phyloP scores from a whole-genome alignment of 1,284 basidiomycete genomes.

The Austropuccinia psidii region DNA sequence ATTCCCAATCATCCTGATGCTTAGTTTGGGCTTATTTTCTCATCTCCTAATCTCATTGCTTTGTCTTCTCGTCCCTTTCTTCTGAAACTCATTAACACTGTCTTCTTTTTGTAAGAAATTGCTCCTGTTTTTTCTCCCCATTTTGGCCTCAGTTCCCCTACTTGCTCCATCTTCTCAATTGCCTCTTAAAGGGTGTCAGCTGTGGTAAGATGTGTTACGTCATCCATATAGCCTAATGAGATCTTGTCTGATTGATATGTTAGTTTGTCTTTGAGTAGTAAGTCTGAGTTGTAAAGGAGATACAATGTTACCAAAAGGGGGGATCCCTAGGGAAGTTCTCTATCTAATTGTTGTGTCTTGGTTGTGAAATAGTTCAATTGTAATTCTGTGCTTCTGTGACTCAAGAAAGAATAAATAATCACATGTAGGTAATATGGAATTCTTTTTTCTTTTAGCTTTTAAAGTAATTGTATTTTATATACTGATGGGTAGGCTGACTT shows the following conservation, averaged over 20 bases:
- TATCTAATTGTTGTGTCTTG: not conserved
- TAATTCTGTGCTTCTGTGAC: not conserved
- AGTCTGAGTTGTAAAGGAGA: conserved; percentile 4
- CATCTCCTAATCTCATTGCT: not conserved
- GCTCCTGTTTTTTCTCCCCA: conserved; percentile 3
- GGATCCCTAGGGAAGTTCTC: conserved; percentile 11
- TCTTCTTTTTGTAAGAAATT: conserved; percentile 16
- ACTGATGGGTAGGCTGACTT: conserved; percentile 20
- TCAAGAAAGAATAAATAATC: not conserved
- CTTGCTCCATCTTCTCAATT: not conserved
- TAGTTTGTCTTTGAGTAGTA: not conserved
- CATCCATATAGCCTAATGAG: conserved; percentile 17
- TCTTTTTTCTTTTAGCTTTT: not conserved
- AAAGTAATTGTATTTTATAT: not conserved
- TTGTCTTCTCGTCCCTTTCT: not conserved
- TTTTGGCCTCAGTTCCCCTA: not conserved
- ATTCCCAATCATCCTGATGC: not conserved
- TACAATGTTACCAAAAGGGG: conserved; percentile 1
- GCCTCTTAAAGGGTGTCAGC: not conserved
- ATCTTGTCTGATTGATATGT: not conserved
- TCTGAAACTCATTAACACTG: not conserved
- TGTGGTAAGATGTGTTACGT: conserved; percentile 4
- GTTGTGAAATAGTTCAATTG: not conserved
- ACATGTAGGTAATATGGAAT: not conserved
- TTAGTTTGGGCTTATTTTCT: not conserved